These are phyloP conservation scores for Termitomyces sp. DNA, from an alignment of 768 basidiomycete species.

Conservation along the genomic window DNA sequence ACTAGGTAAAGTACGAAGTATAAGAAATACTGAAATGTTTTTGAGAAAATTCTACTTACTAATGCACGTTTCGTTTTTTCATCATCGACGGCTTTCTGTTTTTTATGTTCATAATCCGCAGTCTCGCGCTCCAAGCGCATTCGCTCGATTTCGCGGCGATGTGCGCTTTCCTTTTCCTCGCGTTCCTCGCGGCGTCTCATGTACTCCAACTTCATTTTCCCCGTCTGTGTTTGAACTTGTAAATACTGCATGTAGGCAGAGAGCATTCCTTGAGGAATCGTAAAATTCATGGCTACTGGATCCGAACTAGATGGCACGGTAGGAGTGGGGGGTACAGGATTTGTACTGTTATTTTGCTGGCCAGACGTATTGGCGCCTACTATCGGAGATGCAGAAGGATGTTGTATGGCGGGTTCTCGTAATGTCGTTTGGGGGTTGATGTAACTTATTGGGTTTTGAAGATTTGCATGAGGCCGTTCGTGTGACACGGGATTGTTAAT, in stretches of 20 bases:
- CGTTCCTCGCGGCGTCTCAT: slow-evolving; percentile 62
- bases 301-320: slow-evolving; percentile 23
- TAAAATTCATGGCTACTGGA: slow-evolving; percentile 40
- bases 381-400: slow-evolving; percentile 21
- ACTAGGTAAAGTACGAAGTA: slow-evolving; percentile 24
- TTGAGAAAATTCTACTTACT: slow-evolving; percentile 24
- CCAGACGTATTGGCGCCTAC: slow-evolving; percentile 15
- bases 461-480: slow-evolving; percentile 28
- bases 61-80: slow-evolving; percentile 63
- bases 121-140: slow-evolving; percentile 51
- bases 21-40: background rate
- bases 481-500: slow-evolving; percentile 24
- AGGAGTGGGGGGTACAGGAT: slow-evolving; percentile 14
- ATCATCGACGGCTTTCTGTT: slow-evolving; percentile 45
- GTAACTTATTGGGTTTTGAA: slow-evolving; percentile 19
- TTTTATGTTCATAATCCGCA: slow-evolving; percentile 49
- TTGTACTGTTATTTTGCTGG: slow-evolving; percentile 7
- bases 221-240: slow-evolving; percentile 63
- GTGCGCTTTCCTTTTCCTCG: slow-evolving; percentile 53
- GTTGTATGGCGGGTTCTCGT: slow-evolving; percentile 26
- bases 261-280: slow-evolving; percentile 54
- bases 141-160: slow-evolving; percentile 49
- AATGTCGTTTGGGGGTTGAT: slow-evolving; percentile 34
- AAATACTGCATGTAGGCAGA: slow-evolving; percentile 54
- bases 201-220: slow-evolving; percentile 67